Evolutionary conservation across 2,329 filamentous ascomycete genomes (phyloP).

Genomic region (Drechmeria coniospora): DNA sequence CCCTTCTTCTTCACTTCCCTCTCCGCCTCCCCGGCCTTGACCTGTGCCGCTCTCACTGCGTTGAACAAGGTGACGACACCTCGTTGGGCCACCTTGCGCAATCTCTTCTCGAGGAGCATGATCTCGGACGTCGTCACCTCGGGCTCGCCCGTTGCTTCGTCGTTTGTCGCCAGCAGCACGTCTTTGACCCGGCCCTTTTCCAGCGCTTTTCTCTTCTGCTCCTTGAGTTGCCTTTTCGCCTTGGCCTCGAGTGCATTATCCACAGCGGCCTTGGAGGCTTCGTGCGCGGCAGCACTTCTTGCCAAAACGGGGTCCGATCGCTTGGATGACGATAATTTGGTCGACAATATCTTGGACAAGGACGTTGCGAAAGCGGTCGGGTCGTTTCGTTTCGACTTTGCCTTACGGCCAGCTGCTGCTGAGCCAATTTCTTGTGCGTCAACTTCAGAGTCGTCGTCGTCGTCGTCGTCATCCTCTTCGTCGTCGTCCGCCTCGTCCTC

Average conservation of each 20-base stretch:
- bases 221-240: slow-evolving; percentile 61
- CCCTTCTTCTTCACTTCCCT: slow-evolving; percentile 53
- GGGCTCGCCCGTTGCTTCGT: slow-evolving; percentile 27
- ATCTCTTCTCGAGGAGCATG: slow-evolving; percentile 57
- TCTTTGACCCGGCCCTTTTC: slow-evolving; percentile 85
- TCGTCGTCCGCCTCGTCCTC: slow-evolving; percentile 19
- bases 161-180: slow-evolving; percentile 52
- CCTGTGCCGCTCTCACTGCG: slow-evolving; percentile 81
- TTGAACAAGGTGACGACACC: slow-evolving; percentile 97
- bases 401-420: slow-evolving; percentile 19
- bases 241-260: slow-evolving; percentile 70
- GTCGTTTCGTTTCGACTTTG: slow-evolving; percentile 76
- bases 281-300: slow-evolving; percentile 59
- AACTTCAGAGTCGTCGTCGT: slow-evolving; percentile 19
- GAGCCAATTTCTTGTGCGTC: slow-evolving; percentile 20
- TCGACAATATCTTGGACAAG: slow-evolving; percentile 81
- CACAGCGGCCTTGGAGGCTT: slow-evolving; percentile 55
- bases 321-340: slow-evolving; percentile 70
- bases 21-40: slow-evolving; percentile 69
- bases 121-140: slow-evolving; percentile 36
- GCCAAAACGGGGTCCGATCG: slow-evolving; percentile 84
- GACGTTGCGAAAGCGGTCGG: slow-evolving; percentile 82
- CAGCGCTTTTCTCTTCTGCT: slow-evolving; percentile 61
- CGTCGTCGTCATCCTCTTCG: slow-evolving; percentile 23
- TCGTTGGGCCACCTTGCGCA: slow-evolving; percentile 78